A percentile compares a stretch with the other conserved stretches of the same genome.
Conservation (phyloP, 2,329 filamentous ascomycete species). For the Rhinocladiella mackenziei region DNA sequence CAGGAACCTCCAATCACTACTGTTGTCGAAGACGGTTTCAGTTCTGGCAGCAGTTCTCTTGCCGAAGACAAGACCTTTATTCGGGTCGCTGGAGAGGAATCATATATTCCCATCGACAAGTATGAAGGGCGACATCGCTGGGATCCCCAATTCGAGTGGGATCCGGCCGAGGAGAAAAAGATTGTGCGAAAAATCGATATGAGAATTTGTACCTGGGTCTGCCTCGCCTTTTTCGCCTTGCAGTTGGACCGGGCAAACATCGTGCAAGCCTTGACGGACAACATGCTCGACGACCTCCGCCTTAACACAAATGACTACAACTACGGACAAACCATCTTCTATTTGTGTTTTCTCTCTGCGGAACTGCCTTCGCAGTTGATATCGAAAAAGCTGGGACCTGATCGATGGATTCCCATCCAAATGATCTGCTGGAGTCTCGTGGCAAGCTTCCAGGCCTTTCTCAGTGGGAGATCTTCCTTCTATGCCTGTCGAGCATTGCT, state of each 20-base stretch:
- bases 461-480: slow-evolving; percentile 42
- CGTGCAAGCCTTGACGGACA: slow-evolving; percentile 54
- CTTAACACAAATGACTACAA: slow-evolving; percentile 35
- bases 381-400: slow-evolving; percentile 51
- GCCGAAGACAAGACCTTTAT: slow-evolving; percentile 14
- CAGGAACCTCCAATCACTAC: background rate
- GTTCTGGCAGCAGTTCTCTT: slow-evolving; percentile 4
- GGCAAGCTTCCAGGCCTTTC: slow-evolving; percentile 42
- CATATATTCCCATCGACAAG: slow-evolving; percentile 17
- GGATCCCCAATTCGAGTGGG: slow-evolving; percentile 35
- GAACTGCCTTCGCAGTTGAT: slow-evolving; percentile 57
- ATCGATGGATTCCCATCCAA: slow-evolving; percentile 54
- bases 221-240: slow-evolving; percentile 53
- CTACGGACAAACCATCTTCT: slow-evolving; percentile 53
- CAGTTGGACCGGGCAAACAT: slow-evolving; percentile 59
- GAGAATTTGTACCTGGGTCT: slow-evolving; percentile 30
- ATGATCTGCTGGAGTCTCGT: slow-evolving; percentile 40
- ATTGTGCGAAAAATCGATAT: slow-evolving; percentile 25
- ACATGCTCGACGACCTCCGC: slow-evolving; percentile 47
- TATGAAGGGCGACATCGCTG: slow-evolving; percentile 50
- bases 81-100: slow-evolving; percentile 4
- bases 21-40: slow-evolving; percentile 6
- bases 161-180: slow-evolving; percentile 25
- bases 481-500: slow-evolving; percentile 43
- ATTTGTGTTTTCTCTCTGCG: slow-evolving; percentile 49